Evolutionary conservation across 176 grass and related monocot genomes (phyloP), one percentile per base, ranked within the genome.

Genomic region (Themeda triandra): DNA sequence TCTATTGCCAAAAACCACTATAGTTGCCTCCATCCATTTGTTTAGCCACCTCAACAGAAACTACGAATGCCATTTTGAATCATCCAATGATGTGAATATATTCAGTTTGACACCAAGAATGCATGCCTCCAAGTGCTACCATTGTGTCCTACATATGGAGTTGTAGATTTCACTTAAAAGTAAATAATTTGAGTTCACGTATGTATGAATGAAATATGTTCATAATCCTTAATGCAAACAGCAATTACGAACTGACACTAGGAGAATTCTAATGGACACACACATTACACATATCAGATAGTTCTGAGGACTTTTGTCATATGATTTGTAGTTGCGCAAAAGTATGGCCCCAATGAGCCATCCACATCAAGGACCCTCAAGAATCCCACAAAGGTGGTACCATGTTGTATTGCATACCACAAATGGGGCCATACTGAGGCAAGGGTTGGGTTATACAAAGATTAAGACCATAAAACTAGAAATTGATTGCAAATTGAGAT

Each of bases 41-140:
- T 90, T 83, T 90, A 90, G 73, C 66, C 84, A 90, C 73, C 28
- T 78, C 88, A 90, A 86, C 33, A 66, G 79, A 49, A 86, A 90
- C 84, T 90, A 90, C 58, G 54, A 54, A 73, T 78, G 79, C 58
- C 79, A 82, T 86, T 90, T 86, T 86, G 73, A 82, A 90, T 79
- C 83, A 86, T 79, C 73, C 73, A 86, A 74, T 80, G 69, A 41
- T 67, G 68, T 87, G 80, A 90, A 87, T 23, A 62, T 62, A 80
- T 83, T 84, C 80, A 90, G 24, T 87, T 83, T 59, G 30, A 68
- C 80, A 83, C 68, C 75, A 90, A 69, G 74, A 80, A 90, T 79
- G 68, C 81, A 87, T 75, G 74, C 48, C 89, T 83, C 80, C 84
- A 83, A 75, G 75, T 79, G 84, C 80, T 84, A 90, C 80, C 75